These are phyloP conservation scores for Tetrapisispora iriomotensis DNA, from an alignment of 805 yeast species.

Conservation along the genomic window DNA sequence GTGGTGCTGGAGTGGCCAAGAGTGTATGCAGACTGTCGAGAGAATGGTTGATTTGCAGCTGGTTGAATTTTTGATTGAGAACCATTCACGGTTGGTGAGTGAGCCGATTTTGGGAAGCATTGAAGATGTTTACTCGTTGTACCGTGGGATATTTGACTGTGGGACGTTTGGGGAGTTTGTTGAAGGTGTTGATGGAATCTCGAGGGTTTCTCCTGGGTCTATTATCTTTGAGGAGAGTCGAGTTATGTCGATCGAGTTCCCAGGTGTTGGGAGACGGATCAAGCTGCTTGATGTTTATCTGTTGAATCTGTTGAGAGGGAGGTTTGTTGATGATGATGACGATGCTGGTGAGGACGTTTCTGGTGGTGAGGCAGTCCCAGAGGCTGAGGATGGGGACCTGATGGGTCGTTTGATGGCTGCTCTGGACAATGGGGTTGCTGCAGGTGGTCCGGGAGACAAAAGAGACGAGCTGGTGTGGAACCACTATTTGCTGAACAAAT, in stretches of 20 bases:
- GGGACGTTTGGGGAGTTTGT: slow-evolving; percentile 3
- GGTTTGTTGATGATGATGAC: slow-evolving; percentile 1
- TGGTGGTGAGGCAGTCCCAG: background rate
- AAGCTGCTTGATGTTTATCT: slow-evolving; percentile 16
- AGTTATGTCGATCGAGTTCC: background rate
- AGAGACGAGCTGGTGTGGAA: slow-evolving; percentile 1
- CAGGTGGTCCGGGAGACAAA: background rate
- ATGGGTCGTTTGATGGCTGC: background rate
- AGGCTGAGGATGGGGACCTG: background rate
- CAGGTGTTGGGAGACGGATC: slow-evolving; percentile 4
- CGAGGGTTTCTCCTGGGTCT: slow-evolving; percentile 10
- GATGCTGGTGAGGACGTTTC: too few species aligned
- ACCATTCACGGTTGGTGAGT: slow-evolving; percentile 12
- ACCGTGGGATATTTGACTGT: slow-evolving; percentile 1
- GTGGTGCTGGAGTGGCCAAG: too few species aligned
- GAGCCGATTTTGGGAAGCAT: slow-evolving; percentile 22
- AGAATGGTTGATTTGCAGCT: slow-evolving; percentile 2
- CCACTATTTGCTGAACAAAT: slow-evolving; percentile 3
- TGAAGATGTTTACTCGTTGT: slow-evolving; percentile 15
- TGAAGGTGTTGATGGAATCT: slow-evolving; percentile 10
- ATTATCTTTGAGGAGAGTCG: slow-evolving; percentile 8
- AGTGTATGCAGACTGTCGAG: too few species aligned
- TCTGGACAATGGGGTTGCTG: background rate
- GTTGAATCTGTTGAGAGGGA: slow-evolving; percentile 26
- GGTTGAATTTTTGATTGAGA: slow-evolving; percentile 17